Conservation (phyloP, 106 monocot genomes). For the Apostasia ramifera region DNA sequence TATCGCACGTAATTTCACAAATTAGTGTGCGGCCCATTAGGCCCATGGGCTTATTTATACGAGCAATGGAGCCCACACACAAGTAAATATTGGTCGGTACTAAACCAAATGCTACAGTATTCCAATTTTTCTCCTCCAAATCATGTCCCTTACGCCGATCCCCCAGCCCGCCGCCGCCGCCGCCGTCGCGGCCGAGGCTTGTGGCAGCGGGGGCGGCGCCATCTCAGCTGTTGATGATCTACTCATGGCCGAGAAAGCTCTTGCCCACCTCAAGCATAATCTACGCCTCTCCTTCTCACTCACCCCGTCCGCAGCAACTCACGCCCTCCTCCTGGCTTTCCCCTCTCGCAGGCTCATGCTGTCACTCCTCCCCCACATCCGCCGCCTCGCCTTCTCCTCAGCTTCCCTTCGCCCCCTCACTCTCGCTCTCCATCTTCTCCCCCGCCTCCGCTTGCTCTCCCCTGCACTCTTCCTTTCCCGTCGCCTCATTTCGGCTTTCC, state of each 20-base stretch:
- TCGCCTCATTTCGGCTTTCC: constrained; percentile 4
- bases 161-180: background rate
- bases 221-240: background rate
- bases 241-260: constrained; percentile 28
- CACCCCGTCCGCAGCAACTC: constrained; percentile 22
- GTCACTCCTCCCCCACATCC: constrained; percentile 26
- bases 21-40: no score
- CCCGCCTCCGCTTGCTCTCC: constrained; percentile 7
- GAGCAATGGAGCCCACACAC: no score
- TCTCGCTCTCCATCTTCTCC: constrained; percentile 13
- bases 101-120: no score
- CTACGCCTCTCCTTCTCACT: constrained; percentile 18
- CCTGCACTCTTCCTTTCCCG: background rate
- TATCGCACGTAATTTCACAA: no score
- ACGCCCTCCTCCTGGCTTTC: constrained; percentile 31
- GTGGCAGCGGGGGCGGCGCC: no score
- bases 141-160: background rate
- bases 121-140: no score
- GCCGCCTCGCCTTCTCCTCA: constrained; percentile 14
- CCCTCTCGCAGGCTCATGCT: constrained; percentile 15
- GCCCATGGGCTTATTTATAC: no score
- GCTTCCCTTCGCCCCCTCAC: constrained; percentile 20
- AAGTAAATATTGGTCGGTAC: no score
- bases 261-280: constrained; percentile 24
- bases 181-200: background rate